These are phyloP conservation scores for Geosmithia morbida DNA, from an alignment of 2,329 filamentous ascomycete species.

Conservation along the genomic window DNA sequence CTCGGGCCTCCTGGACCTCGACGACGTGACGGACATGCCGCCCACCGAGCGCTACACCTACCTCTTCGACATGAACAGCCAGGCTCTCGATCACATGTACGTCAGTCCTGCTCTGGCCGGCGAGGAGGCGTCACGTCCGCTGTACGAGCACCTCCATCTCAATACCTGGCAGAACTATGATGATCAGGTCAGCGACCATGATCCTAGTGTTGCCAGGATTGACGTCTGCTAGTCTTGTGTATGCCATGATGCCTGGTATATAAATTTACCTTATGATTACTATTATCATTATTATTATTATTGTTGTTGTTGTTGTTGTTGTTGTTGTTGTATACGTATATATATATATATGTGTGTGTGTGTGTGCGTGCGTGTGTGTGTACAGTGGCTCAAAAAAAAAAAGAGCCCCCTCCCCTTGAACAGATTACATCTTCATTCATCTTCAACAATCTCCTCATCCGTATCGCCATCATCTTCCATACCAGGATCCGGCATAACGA, in stretches of 20 bases:
- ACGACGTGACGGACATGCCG: slow-evolving; percentile 39
- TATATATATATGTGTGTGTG: not conserved
- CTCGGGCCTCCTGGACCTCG: slow-evolving; percentile 45
- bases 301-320: no score
- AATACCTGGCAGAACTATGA: slow-evolving; percentile 50
- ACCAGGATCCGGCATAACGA: slow-evolving; percentile 56
- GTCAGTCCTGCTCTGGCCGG: slow-evolving; percentile 38
- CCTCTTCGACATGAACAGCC: slow-evolving; percentile 52
- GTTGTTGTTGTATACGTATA: not conserved
- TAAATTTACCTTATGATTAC: no score
- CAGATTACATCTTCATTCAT: not conserved
- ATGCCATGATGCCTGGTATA: not conserved
- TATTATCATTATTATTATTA: no score
- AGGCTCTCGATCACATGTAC: slow-evolving; percentile 58
- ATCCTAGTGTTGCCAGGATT: slow-evolving; percentile 50
- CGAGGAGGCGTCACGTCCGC: slow-evolving; percentile 9
- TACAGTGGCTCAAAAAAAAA: not conserved
- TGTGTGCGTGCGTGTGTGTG: no score
- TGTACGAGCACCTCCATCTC: slow-evolving; percentile 53
- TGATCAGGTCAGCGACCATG: slow-evolving; percentile 51
- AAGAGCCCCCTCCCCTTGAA: not conserved
- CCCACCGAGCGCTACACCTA: slow-evolving; percentile 54
- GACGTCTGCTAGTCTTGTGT: slow-evolving; percentile 34
- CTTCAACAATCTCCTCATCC: no score
- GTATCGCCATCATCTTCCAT: slow-evolving; percentile 22